These are phyloP conservation scores for Hericium alpestre DNA, from an alignment of 768 basidiomycete species.

Conservation along the genomic window DNA sequence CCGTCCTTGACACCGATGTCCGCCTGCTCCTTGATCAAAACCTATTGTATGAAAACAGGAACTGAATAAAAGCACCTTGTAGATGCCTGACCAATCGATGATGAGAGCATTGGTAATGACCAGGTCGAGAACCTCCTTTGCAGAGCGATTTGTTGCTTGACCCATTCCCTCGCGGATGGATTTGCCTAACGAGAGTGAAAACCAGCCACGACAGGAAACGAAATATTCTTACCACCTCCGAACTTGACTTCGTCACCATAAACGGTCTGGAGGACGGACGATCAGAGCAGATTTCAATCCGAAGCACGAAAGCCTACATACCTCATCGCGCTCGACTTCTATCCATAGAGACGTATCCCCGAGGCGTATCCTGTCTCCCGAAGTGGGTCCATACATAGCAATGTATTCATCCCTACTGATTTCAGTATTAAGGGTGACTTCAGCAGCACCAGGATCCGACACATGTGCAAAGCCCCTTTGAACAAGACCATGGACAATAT, in stretches of 20 bases:
- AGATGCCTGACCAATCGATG: slow-evolving; percentile 90
- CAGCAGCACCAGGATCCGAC: slow-evolving; percentile 51
- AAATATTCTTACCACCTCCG: slow-evolving; percentile 60
- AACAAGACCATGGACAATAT: slow-evolving; percentile 37
- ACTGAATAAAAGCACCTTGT: slow-evolving; percentile 48
- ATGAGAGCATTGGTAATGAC: slow-evolving; percentile 94
- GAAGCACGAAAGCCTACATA: slow-evolving; percentile 18
- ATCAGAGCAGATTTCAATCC: not conserved
- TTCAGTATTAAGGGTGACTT: slow-evolving; percentile 39
- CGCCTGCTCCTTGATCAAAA: slow-evolving; percentile 41
- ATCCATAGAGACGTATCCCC: slow-evolving; percentile 90
- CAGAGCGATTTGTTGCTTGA: slow-evolving; percentile 66
- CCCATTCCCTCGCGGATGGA: slow-evolving; percentile 96
- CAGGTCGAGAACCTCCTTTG: slow-evolving; percentile 68
- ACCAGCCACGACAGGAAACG: not conserved
- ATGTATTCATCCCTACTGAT: slow-evolving; percentile 69
- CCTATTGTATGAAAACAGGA: not conserved
- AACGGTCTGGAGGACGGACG: slow-evolving; percentile 40
- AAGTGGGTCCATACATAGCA: slow-evolving; percentile 92
- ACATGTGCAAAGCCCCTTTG: slow-evolving; percentile 61
- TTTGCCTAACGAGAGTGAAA: slow-evolving; percentile 48
- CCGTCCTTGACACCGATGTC: slow-evolving; percentile 90
- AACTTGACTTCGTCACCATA: slow-evolving; percentile 99
- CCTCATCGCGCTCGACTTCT: slow-evolving; percentile 80
- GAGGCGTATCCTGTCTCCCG: slow-evolving; percentile 78